Evolutionary conservation across 2,329 filamentous ascomycete genomes (phyloP).

Genomic region (Cordyceps fumosorosea): DNA sequence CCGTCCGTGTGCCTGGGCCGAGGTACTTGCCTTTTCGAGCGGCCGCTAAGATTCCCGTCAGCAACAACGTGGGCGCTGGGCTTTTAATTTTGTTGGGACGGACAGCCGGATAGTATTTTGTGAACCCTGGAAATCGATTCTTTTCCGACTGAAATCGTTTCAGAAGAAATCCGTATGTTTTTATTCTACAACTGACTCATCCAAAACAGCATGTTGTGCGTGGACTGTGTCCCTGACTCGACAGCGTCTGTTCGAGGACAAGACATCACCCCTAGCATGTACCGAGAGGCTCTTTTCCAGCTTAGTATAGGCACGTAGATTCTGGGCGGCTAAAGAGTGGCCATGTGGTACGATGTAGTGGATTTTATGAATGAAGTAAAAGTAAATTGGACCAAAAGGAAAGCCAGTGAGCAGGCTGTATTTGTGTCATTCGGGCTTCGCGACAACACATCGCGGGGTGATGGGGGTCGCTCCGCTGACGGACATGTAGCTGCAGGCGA

Average conservation of each 20-base stretch:
- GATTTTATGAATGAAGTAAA: background rate
- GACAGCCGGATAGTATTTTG: no score
- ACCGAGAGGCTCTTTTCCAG: slow-evolving; percentile 29
- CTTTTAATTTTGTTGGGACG: background rate
- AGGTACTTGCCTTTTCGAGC: background rate
- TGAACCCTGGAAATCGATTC: background rate
- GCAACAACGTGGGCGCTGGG: background rate
- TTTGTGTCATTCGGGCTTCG: slow-evolving; percentile 13
- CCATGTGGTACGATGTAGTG: slow-evolving; percentile 16
- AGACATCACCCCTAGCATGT: background rate
- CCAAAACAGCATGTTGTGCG: background rate
- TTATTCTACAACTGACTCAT: background rate
- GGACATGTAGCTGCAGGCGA: background rate
- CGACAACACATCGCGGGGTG: slow-evolving; percentile 6
- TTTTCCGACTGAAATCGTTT: background rate
- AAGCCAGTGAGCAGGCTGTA: background rate
- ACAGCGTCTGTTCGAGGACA: background rate
- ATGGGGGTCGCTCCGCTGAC: slow-evolving; percentile 6
- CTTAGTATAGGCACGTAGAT: slow-evolving; percentile 53
- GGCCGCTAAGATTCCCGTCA: background rate
- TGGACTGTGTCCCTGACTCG: background rate
- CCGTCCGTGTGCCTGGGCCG: slow-evolving; percentile 8
- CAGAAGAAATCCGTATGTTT: background rate
- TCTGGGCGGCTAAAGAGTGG: slow-evolving; percentile 40
- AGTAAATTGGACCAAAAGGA: no score